These are phyloP conservation scores for Blepharisma japonicum DNA, from an alignment of 73 alveolate species.

Conservation along the genomic window DNA sequence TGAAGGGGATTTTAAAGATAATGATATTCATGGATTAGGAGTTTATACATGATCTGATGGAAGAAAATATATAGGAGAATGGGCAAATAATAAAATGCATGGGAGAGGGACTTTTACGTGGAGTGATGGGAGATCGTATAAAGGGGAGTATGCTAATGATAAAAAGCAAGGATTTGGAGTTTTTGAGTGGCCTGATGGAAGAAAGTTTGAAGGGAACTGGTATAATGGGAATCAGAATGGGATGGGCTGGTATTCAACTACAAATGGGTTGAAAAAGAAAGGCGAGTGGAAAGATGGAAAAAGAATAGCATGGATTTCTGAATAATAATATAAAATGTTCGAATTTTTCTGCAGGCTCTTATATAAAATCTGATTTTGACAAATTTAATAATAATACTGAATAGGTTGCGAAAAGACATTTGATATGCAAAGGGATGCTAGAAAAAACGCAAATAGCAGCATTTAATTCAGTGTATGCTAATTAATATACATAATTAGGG, in stretches of 20 bases:
- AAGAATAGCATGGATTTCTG: slow-evolving; percentile 31
- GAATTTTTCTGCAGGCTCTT: no score
- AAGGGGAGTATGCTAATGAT: slow-evolving; percentile 49
- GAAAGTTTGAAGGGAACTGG: slow-evolving; percentile 50
- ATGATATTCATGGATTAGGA: slow-evolving; percentile 34
- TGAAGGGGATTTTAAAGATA: background rate
- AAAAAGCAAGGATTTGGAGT: slow-evolving; percentile 58
- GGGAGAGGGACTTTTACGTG: slow-evolving; percentile 56
- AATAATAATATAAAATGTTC: no score
- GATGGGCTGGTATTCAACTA: slow-evolving; percentile 40
- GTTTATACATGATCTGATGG: slow-evolving; percentile 37
- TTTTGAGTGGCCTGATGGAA: slow-evolving; percentile 53
- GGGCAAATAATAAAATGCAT: slow-evolving; percentile 42
- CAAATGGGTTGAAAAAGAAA: slow-evolving; percentile 36
- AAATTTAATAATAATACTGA: no score
- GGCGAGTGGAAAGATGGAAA: slow-evolving; percentile 45
- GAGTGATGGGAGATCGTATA: slow-evolving; percentile 59
- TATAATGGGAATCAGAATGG: slow-evolving; percentile 54
- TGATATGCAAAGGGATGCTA: no score
- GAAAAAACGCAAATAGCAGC: no score
- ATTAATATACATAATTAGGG: no score
- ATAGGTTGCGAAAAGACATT: no score
- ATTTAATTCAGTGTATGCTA: no score
- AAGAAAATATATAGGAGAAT: slow-evolving; percentile 51
- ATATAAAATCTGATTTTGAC: no score